Conservation (phyloP, 2,329 filamentous ascomycete genomes). For the Aspergillus sp. region DNA sequence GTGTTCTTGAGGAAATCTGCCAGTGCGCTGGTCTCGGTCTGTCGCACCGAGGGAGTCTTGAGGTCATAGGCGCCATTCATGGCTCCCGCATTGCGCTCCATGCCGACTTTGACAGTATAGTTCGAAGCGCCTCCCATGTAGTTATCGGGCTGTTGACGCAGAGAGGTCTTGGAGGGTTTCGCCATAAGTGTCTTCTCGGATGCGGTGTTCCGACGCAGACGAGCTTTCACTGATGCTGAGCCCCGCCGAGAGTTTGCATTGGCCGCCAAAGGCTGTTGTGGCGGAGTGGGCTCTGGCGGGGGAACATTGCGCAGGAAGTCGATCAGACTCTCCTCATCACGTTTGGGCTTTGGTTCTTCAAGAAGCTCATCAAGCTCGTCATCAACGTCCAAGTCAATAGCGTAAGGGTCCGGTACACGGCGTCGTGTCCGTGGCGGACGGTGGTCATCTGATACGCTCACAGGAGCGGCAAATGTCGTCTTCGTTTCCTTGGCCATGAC, state of each 20-base stretch:
- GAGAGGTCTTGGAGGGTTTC: conserved; percentile 37
- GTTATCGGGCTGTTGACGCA: conserved; percentile 38
- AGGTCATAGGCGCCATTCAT: conserved; percentile 19
- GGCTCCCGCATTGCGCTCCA: conserved; percentile 33
- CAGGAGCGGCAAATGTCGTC: conserved; percentile 2
- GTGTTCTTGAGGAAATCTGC: conserved; percentile 73
- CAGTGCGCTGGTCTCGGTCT: conserved; percentile 63
- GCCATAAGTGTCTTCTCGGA: conserved; percentile 30
- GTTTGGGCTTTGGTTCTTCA: conserved; percentile 38
- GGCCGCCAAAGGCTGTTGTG: conserved; percentile 34
- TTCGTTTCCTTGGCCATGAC: conserved; percentile 21
- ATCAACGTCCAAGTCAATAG: conserved; percentile 74
- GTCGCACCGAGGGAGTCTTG: conserved; percentile 27
- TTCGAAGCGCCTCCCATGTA: conserved; percentile 29
- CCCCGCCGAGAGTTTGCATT: conserved; percentile 22
- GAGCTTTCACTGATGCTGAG: conserved; percentile 35
- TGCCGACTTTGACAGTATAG: conserved; percentile 42
- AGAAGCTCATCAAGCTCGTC: conserved; percentile 64
- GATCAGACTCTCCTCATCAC: conserved; percentile 50
- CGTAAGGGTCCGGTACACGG: conserved; percentile 84
- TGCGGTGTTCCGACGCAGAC: conserved; percentile 36
- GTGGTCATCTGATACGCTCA: conserved; percentile 36
- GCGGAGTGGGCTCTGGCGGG: conserved; percentile 39
- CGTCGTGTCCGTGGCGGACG: conserved; percentile 73
- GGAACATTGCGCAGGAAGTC: conserved; percentile 52